Conservation (phyloP, 2,329 filamentous ascomycete species). For the Penicillium glabrum region DNA sequence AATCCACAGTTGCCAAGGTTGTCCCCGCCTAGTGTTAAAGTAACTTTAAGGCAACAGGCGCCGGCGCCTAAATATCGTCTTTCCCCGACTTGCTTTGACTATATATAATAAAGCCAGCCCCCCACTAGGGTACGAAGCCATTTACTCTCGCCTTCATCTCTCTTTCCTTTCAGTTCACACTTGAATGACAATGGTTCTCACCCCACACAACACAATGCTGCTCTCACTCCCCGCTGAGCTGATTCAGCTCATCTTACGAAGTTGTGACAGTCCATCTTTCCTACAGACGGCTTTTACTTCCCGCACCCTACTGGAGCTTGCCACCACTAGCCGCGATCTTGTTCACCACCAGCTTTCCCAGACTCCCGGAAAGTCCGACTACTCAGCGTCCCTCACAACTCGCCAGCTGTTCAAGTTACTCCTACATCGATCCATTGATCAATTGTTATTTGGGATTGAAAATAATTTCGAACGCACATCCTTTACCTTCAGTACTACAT, state of each 20-base stretch:
- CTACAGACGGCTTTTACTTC: conserved; percentile 40
- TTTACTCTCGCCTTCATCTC: not conserved
- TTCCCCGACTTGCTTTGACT: not conserved
- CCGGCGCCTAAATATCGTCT: not conserved
- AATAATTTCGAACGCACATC: conserved; percentile 30
- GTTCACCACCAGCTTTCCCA: conserved; percentile 37
- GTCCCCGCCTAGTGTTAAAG: not conserved
- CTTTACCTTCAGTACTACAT: conserved; percentile 18
- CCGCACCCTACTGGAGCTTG: conserved; percentile 35
- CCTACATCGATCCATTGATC: conserved; percentile 25
- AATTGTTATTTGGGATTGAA: conserved; percentile 38
- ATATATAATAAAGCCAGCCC: not conserved
- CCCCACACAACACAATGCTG: conserved; percentile 24
- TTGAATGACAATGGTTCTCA: not conserved
- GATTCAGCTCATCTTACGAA: conserved; percentile 38
- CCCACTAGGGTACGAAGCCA: not conserved
- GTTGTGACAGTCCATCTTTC: conserved; percentile 35
- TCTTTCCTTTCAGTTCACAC: not conserved
- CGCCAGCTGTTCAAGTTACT: conserved; percentile 34
- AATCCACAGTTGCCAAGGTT: not conserved
- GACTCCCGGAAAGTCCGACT: conserved; percentile 32
- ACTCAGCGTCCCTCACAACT: conserved; percentile 17
- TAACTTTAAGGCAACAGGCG: not conserved
- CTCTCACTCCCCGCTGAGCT: conserved; percentile 41
- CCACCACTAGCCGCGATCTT: conserved; percentile 34